These are phyloP conservation scores for Chalaropsis ovoidea DNA, from an alignment of 2,329 filamentous ascomycete genomes.

Conservation along the genomic window DNA sequence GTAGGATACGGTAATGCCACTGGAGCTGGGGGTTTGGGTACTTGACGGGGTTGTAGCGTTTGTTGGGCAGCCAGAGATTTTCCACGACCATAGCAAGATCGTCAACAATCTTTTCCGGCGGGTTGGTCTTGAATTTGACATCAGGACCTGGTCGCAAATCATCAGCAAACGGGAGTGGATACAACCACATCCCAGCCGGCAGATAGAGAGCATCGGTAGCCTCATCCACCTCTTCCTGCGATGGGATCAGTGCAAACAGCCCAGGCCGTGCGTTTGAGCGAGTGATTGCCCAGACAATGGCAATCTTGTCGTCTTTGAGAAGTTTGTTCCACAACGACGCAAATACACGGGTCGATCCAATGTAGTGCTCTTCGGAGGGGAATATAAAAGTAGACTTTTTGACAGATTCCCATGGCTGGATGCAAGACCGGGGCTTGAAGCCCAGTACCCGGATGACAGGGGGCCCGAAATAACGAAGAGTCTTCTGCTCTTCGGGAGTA, in stretches of 20 bases:
- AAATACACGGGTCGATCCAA: constrained; percentile 89
- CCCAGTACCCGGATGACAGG: constrained; percentile 81
- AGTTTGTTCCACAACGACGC: constrained; percentile 84
- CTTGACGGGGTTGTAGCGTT: constrained; percentile 68
- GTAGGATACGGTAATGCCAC: constrained; percentile 94
- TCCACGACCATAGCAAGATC: constrained; percentile 74
- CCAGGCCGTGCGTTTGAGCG: constrained; percentile 69
- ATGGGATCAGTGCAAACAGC: constrained; percentile 72
- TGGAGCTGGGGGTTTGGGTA: constrained; percentile 90
- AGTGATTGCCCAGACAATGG: constrained; percentile 79
- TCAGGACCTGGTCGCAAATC: constrained; percentile 71
- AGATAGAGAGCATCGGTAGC: constrained; percentile 56
- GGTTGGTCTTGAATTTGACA: constrained; percentile 38
- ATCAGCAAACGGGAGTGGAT: constrained; percentile 79
- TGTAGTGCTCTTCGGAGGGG: constrained; percentile 77
- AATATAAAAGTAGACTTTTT: constrained; percentile 89
- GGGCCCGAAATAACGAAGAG: constrained; percentile 68
- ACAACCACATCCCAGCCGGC: constrained; percentile 79
- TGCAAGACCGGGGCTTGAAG: constrained; percentile 69
- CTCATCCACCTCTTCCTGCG: constrained; percentile 54
- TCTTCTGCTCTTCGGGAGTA: constrained; percentile 68
- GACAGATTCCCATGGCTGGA: constrained; percentile 75
- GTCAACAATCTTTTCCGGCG: constrained; percentile 62
- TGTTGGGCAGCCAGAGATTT: constrained; percentile 80
- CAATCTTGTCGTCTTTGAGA: constrained; percentile 67